Base-by-base conservation (phyloP, 169 alveolate species). In the Theileria equi region DNA sequence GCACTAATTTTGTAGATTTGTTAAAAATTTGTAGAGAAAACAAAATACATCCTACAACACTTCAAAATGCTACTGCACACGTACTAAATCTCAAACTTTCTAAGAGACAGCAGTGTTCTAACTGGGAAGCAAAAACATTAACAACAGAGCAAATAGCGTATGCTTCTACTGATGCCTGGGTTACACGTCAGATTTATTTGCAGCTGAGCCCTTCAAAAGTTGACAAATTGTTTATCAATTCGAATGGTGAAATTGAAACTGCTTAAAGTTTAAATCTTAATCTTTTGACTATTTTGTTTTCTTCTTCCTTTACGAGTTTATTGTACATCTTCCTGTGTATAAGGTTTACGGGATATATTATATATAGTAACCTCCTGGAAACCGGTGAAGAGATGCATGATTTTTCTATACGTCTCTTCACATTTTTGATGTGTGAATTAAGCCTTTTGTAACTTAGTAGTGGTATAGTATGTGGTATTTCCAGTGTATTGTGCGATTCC, bases 111-210 rank as follows among this genome's bases (percentile, higher is more conserved):
- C 86, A 77, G 70, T 66, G 81, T 49, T 77, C 86, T 28, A 77
- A 77, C 54, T 77, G 86, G 86, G 86, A 77, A 54, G 81, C 81
- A 8, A 49, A 48, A 2, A 26, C 36, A 0, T 64, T 77, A 3
- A 29, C 66, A 21, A 31, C 40, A 25, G 73, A 34, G 21, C 86
- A 77, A 62, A 40, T 77, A 19, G 44, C 49, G 41, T 77, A 77
- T 61, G 86, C 86, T 23, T 71, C 86, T 16, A 77, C 86, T 2
- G 86, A 77, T 31, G 86, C 84, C 3, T 74, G 84, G 78, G 84
- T 74, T 28, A 62, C 79, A 4, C 35, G 69, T 1, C 67, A 62
- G 53, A 69, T 62, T 10, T 74, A 48, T 21, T 26, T 64, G 36
- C 38, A 53, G 10, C 44, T 74, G 17, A 25, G 45, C 21, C 84